phyloP scores from a whole-genome alignment of 2,329 filamentous ascomycete species.

The Sphaerulina populicola region DNA sequence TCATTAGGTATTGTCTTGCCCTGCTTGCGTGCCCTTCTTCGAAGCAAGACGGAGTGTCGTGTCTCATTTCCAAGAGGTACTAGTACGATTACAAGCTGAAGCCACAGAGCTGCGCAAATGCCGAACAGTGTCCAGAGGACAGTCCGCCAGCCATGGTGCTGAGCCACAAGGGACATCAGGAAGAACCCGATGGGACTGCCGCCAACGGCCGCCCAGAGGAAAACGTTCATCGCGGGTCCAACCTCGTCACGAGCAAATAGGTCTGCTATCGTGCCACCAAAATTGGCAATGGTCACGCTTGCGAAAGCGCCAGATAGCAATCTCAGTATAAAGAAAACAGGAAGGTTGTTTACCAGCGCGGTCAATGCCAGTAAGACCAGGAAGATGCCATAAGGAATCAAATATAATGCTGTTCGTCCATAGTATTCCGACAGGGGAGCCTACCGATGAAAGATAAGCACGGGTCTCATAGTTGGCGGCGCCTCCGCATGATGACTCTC shows the following conservation, averaged over 20 bases:
- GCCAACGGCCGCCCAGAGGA: slow-evolving; percentile 43
- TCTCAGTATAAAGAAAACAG: slow-evolving; percentile 38
- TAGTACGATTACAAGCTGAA: slow-evolving; percentile 36
- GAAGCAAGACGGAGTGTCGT: slow-evolving; percentile 40
- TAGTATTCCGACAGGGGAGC: slow-evolving; percentile 42
- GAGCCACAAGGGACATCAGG: slow-evolving; percentile 40
- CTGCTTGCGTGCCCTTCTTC: slow-evolving; percentile 17
- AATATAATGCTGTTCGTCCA: slow-evolving; percentile 38
- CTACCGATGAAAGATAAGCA: background rate
- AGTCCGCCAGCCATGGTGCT: slow-evolving; percentile 38
- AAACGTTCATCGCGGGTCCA: slow-evolving; percentile 36
- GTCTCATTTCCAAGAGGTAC: slow-evolving; percentile 37
- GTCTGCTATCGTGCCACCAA: slow-evolving; percentile 45
- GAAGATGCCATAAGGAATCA: slow-evolving; percentile 38
- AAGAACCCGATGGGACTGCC: slow-evolving; percentile 43
- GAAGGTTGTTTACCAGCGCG: slow-evolving; percentile 36
- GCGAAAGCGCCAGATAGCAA: slow-evolving; percentile 42
- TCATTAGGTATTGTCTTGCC: slow-evolving; percentile 34
- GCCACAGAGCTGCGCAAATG: slow-evolving; percentile 39
- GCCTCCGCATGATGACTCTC: background rate
- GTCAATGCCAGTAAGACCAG: slow-evolving; percentile 39
- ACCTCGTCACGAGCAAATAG: slow-evolving; percentile 43
- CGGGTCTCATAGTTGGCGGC: too few species aligned
- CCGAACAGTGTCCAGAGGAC: slow-evolving; percentile 43
- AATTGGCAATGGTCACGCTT: slow-evolving; percentile 43